phyloP scores from a whole-genome alignment of 208 protist species.

The Leishmania guyanensis region DNA sequence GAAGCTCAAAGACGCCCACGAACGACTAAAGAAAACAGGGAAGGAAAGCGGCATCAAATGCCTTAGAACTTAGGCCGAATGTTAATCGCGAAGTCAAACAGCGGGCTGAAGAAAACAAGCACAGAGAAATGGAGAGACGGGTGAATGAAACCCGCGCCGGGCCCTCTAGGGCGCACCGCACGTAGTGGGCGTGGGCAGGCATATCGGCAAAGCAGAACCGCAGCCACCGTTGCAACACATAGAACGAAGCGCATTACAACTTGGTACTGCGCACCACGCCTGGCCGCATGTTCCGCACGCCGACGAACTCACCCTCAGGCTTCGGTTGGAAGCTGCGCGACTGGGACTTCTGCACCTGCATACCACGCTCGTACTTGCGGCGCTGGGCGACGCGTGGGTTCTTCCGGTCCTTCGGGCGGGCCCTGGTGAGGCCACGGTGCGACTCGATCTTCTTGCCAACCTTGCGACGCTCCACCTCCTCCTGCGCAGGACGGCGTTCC shows the following conservation, averaged over 20 bases:
- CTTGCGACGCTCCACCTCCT: slow-evolving; percentile 84
- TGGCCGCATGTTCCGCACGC: slow-evolving; percentile 75
- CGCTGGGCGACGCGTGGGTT: slow-evolving; percentile 87
- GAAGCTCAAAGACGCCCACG: not conserved
- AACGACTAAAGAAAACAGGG: not conserved
- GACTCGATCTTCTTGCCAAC: slow-evolving; percentile 85
- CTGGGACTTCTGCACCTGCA: slow-evolving; percentile 88
- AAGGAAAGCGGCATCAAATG: not conserved
- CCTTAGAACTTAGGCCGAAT: slow-evolving; percentile 10
- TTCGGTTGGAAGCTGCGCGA: slow-evolving; percentile 73
- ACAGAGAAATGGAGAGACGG: not conserved
- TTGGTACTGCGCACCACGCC: slow-evolving; percentile 66
- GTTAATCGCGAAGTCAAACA: slow-evolving; percentile 8
- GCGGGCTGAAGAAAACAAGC: not conserved
- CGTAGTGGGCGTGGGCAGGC: not conserved
- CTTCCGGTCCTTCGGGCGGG: slow-evolving; percentile 90
- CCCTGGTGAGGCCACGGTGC: slow-evolving; percentile 87
- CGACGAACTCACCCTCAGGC: slow-evolving; percentile 82
- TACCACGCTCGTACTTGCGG: slow-evolving; percentile 86
- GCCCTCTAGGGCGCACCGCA: not conserved
- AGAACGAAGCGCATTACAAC: slow-evolving; percentile 13
- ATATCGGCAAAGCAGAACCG: not conserved
- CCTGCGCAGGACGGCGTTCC: slow-evolving; percentile 28
- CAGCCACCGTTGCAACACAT: not conserved
- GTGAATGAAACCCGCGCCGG: not conserved